These are phyloP conservation scores for Candida jianshihensis DNA, from an alignment of 805 yeast genomes.

Conservation along the genomic window DNA sequence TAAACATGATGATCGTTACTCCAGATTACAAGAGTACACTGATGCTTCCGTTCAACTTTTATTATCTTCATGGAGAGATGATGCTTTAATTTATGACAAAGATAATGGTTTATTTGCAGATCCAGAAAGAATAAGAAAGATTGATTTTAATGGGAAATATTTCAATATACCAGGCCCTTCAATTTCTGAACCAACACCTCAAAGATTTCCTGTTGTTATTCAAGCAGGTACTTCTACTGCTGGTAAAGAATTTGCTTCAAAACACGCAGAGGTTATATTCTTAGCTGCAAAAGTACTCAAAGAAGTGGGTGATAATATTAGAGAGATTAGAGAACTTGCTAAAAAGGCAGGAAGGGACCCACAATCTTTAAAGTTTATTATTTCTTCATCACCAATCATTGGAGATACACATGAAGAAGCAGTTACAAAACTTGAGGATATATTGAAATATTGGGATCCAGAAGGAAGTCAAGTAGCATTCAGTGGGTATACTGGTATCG, in stretches of 20 bases:
- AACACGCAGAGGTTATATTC: slow-evolving; percentile 34
- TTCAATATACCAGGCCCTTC: slow-evolving; percentile 26
- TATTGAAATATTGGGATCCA: slow-evolving; percentile 22
- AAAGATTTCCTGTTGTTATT: slow-evolving; percentile 34
- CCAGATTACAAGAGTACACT: slow-evolving; percentile 30
- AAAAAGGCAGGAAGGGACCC: slow-evolving; percentile 26
- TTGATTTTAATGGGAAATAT: slow-evolving; percentile 31
- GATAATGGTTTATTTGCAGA: slow-evolving; percentile 24
- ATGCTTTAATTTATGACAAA: slow-evolving; percentile 18
- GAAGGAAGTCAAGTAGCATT: slow-evolving; percentile 34
- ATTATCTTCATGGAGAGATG: slow-evolving; percentile 33
- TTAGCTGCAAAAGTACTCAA: slow-evolving; percentile 27
- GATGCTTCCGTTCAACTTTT: slow-evolving; percentile 29
- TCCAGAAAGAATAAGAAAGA: slow-evolving; percentile 29
- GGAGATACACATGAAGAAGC: slow-evolving; percentile 34
- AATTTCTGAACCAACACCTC: slow-evolving; percentile 35
- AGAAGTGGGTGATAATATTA: slow-evolving; percentile 14
- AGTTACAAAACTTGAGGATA: slow-evolving; percentile 23
- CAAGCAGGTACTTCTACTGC: slow-evolving; percentile 35
- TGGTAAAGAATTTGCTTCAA: slow-evolving; percentile 35
- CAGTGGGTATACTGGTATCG: slow-evolving; percentile 36
- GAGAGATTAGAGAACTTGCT: slow-evolving; percentile 24
- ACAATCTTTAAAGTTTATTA: slow-evolving; percentile 27
- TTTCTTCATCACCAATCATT: slow-evolving; percentile 24
- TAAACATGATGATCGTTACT: slow-evolving; percentile 33